phyloP scores from a whole-genome alignment of 2,329 filamentous ascomycete genomes.

The Pseudogymnoascus sp. region DNA sequence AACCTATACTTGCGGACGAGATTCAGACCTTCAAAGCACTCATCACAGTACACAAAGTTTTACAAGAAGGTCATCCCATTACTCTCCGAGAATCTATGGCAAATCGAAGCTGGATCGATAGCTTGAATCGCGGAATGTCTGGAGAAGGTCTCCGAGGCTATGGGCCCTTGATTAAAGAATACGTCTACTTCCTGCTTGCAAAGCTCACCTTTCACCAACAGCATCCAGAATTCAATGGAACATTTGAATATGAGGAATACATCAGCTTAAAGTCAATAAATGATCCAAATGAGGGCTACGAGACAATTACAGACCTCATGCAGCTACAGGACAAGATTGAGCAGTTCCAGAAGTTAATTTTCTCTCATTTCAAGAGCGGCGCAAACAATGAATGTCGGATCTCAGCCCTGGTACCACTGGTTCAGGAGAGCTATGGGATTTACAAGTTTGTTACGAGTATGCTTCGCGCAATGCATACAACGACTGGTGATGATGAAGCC shows the following conservation, averaged over 20 bases:
- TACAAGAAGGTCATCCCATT: constrained; percentile 90
- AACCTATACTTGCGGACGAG: constrained; percentile 96
- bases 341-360: constrained; percentile 95
- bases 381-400: constrained; percentile 96
- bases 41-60: constrained; percentile 93
- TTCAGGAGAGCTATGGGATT: constrained; percentile 97
- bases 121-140: constrained; percentile 70
- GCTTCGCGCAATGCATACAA: constrained; percentile 94
- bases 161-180: constrained; percentile 86
- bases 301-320: constrained; percentile 96
- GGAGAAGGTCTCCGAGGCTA: constrained; percentile 87
- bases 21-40: constrained; percentile 98
- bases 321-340: constrained; percentile 96
- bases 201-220: constrained; percentile 96
- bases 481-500: constrained; percentile 87
- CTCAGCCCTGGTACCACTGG: constrained; percentile 81
- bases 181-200: constrained; percentile 87
- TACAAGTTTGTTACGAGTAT: constrained; percentile 99
- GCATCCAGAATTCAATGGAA: constrained; percentile 95
- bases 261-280: constrained; percentile 97
- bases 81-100: constrained; percentile 81
- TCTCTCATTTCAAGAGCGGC: constrained; percentile 86
- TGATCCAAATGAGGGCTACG: constrained; percentile 94
- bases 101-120: constrained; percentile 86
- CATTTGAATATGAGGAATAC: constrained; percentile 98